phyloP scores from a whole-genome alignment of 306 rosid genomes.

The Cucumis sativus region Cucumber_9930_V3 NC_026657.2:26612001-26612500 shows the following conservation, averaged over 20 bases:
- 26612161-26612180: constrained; percentile 52
- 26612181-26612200: not conserved
- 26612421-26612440: not conserved
- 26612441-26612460: constrained; percentile 17
- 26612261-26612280: constrained; percentile 15
- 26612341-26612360: not conserved
- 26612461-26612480: constrained; percentile 23
- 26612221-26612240: not conserved
- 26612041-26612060: not conserved
- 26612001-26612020: not conserved
- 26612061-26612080: not conserved
- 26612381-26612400: not conserved
- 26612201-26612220: not conserved
- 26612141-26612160: not conserved
- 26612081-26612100: not conserved
- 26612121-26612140: not conserved
- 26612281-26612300: constrained; percentile 10
- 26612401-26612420: not conserved
- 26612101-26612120: not conserved
- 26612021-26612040: not conserved
- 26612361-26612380: not conserved
- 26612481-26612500: constrained; percentile 56
- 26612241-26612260: constrained; percentile 4
- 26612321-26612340: not conserved
- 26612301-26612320: not conserved